Conservation (phyloP, 768 basidiomycete genomes). For the Gloeophyllum trabeum region DNA sequence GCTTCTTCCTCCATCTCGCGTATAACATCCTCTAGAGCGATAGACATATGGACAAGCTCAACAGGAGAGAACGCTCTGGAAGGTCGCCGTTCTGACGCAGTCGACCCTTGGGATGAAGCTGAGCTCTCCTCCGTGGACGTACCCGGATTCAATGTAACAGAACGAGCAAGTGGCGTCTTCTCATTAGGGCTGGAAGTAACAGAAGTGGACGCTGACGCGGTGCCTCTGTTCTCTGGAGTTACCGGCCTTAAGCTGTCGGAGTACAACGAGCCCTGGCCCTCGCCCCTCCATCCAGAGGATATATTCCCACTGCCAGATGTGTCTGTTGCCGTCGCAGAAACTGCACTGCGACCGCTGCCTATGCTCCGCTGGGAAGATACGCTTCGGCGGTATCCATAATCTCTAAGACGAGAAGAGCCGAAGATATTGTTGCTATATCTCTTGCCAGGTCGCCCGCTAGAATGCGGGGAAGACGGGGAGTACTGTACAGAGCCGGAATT, state of each 20-base stretch:
- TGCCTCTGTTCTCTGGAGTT: constrained; percentile 41
- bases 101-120: constrained; percentile 19
- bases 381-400: constrained; percentile 60
- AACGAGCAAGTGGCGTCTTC: constrained; percentile 18
- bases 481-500: constrained; percentile 23
- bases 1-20: constrained; percentile 67
- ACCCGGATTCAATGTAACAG: constrained; percentile 18
- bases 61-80: constrained; percentile 40
- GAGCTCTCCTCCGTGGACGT: not conserved
- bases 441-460: constrained; percentile 38
- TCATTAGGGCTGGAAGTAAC: constrained; percentile 25
- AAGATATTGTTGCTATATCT: constrained; percentile 84
- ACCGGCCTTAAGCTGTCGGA: constrained; percentile 37
- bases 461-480: constrained; percentile 29
- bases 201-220: constrained; percentile 23
- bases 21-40: constrained; percentile 68
- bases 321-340: constrained; percentile 36
- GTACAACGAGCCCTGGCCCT: constrained; percentile 30
- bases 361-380: constrained; percentile 32
- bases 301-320: constrained; percentile 26
- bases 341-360: constrained; percentile 23
- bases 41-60: constrained; percentile 50
- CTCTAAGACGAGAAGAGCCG: constrained; percentile 68
- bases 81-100: constrained; percentile 25
- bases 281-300: constrained; percentile 27